Percentiles rank a stretch among this genome's conserved stretches.
Conservation (phyloP, 257 asterid species). For the Lavandula angustifolia region DNA sequence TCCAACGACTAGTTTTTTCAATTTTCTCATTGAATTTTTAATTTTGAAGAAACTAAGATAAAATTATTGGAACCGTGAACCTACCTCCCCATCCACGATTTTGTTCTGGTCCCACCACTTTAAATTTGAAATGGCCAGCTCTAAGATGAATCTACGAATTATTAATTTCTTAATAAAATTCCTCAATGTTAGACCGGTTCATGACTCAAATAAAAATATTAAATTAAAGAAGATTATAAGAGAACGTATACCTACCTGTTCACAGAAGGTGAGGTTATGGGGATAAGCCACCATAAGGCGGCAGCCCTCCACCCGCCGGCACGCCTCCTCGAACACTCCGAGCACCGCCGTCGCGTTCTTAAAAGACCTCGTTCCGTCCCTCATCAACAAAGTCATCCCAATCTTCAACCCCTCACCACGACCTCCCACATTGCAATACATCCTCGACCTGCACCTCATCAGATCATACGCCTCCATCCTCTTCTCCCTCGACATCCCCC, state of each 20-base stretch:
- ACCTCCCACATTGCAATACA: constrained; percentile 45
- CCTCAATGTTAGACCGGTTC: too few relatives aligned
- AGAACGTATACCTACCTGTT: constrained; percentile 63
- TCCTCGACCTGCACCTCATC: constrained; percentile 63
- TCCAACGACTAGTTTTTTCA: too few relatives aligned
- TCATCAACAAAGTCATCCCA: constrained; percentile 66
- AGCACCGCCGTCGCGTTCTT: constrained; percentile 55
- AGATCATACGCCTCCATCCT: constrained; percentile 58
- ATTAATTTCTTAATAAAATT: too few relatives aligned
- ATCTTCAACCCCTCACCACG: constrained; percentile 35
- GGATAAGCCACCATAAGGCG: constrained; percentile 58
- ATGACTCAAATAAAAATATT: too few relatives aligned
- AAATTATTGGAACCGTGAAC: too few relatives aligned
- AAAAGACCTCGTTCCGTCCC: constrained; percentile 64
- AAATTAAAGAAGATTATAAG: too few relatives aligned
- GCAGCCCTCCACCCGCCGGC: constrained; percentile 58
- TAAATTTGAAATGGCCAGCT: too few relatives aligned
- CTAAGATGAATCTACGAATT: too few relatives aligned
- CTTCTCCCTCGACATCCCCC: constrained; percentile 62
- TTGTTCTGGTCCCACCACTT: too few relatives aligned
- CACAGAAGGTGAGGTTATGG: constrained; percentile 58
- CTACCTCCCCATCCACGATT: too few relatives aligned
- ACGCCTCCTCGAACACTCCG: constrained; percentile 49
- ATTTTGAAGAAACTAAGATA: too few relatives aligned
- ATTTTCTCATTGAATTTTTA: too few relatives aligned